These are phyloP conservation scores for Mycena indigotica DNA, from an alignment of 768 basidiomycete genomes.

Conservation along the genomic window DNA sequence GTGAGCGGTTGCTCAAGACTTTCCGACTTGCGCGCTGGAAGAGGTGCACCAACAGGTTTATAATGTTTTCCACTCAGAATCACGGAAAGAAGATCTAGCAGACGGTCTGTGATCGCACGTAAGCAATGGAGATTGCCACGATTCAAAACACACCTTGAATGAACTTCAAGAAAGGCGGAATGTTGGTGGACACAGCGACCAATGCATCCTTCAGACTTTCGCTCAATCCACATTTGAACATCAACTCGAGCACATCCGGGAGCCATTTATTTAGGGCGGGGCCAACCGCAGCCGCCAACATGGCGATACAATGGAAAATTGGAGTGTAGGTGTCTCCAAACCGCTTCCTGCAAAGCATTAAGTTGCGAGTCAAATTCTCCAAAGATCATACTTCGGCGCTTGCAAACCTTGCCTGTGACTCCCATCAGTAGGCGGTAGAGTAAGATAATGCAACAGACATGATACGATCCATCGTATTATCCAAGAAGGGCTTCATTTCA, in stretches of 20 bases:
- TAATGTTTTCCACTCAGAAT: slow-evolving; percentile 85
- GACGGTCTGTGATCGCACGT: slow-evolving; percentile 60
- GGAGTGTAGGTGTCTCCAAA: slow-evolving; percentile 92
- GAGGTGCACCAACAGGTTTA: slow-evolving; percentile 84
- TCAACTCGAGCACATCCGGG: slow-evolving; percentile 94
- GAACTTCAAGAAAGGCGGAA: slow-evolving; percentile 86
- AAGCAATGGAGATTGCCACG: neutral
- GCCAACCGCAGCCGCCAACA: slow-evolving; percentile 93
- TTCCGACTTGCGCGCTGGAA: slow-evolving; percentile 48
- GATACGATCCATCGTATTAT: slow-evolving; percentile 85
- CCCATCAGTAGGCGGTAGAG: neutral
- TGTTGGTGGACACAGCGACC: slow-evolving; percentile 79
- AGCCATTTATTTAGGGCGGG: slow-evolving; percentile 93
- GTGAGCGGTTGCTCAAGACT: slow-evolving; percentile 11
- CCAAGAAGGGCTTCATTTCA: slow-evolving; percentile 95
- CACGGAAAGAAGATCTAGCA: slow-evolving; percentile 81
- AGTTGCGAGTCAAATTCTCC: too few species aligned
- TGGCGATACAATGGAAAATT: slow-evolving; percentile 96
- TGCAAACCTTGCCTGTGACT: slow-evolving; percentile 64
- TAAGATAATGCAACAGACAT: slow-evolving; percentile 40
- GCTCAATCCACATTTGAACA: slow-evolving; percentile 93
- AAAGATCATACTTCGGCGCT: slow-evolving; percentile 67
- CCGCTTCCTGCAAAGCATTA: slow-evolving; percentile 78
- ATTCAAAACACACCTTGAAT: slow-evolving; percentile 71
- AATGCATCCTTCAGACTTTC: slow-evolving; percentile 86